These are phyloP conservation scores for Ceratobasidium sp. DNA, from an alignment of 1,284 basidiomycete species.

Conservation along the genomic window DNA sequence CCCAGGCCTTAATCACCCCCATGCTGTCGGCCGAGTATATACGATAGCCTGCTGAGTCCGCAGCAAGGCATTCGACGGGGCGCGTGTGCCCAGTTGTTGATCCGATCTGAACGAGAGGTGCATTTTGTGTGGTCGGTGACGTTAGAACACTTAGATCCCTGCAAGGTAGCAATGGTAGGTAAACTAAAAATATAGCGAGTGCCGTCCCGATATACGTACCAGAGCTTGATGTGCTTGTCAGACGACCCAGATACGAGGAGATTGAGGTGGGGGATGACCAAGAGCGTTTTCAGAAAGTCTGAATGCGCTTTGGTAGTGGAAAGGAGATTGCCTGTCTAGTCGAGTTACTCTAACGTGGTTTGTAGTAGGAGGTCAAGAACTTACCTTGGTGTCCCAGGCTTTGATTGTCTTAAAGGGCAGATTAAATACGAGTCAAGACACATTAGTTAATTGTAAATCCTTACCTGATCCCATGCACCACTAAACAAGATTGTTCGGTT, in stretches of 20 bases:
- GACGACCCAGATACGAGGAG: constrained; percentile 86
- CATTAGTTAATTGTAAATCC: constrained; percentile 34
- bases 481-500: constrained; percentile 63
- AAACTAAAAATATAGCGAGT: constrained; percentile 39
- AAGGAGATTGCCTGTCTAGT: constrained; percentile 69
- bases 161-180: background rate
- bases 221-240: constrained; percentile 86
- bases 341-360: background rate
- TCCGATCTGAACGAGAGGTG: constrained; percentile 61
- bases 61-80: constrained; percentile 69
- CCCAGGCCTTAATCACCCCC: constrained; percentile 79
- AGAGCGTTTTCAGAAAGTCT: constrained; percentile 85
- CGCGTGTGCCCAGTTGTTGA: constrained; percentile 75
- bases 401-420: constrained; percentile 67
- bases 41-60: constrained; percentile 56
- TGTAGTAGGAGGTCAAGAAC: constrained; percentile 44
- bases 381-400: constrained; percentile 77
- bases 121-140: constrained; percentile 47
- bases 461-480: constrained; percentile 87
- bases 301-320: constrained; percentile 76
- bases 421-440: background rate
- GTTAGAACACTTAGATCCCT: constrained; percentile 66
- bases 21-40: constrained; percentile 81
- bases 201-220: constrained; percentile 59
- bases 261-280: constrained; percentile 66